Evolutionary conservation across 495 filamentous ascomycete species (phyloP).

Genomic region (Penicillium goetzii): DNA sequence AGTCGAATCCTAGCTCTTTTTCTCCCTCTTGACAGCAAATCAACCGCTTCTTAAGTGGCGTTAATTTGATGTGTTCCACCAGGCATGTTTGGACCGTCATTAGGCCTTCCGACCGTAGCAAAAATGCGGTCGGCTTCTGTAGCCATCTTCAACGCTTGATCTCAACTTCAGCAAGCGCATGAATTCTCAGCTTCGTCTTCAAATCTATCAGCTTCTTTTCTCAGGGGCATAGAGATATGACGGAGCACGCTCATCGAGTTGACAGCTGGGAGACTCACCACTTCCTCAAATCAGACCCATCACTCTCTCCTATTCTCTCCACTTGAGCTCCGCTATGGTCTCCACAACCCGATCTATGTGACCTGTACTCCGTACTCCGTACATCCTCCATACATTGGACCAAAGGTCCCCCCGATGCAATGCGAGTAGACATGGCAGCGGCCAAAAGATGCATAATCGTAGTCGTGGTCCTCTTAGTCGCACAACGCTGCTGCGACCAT

Average conservation of each 20-base stretch:
- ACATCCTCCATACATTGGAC: not conserved
- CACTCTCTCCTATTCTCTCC: not conserved
- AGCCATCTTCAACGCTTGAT: not conserved
- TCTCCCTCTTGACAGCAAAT: not conserved
- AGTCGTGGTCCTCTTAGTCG: not conserved
- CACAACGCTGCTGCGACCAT: not conserved
- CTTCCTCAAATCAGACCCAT: not conserved
- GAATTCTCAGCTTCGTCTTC: not conserved
- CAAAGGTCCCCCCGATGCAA: not conserved
- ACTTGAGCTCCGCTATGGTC: not conserved
- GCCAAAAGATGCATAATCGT: not conserved
- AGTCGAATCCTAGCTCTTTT: not conserved
- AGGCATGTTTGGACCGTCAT: not conserved
- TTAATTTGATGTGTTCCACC: not conserved
- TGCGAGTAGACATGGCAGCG: not conserved
- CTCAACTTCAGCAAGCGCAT: not conserved
- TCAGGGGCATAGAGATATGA: not conserved
- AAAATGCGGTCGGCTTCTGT: not conserved
- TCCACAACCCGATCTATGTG: not conserved
- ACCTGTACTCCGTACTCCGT: not conserved
- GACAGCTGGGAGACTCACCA: not conserved
- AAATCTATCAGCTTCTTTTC: not conserved
- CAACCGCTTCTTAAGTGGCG: not conserved
- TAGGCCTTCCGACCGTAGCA: not conserved
- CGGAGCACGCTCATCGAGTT: not conserved